phyloP scores from a whole-genome alignment of 495 filamentous ascomycete genomes.

The Articulospora tetracladia region DNA sequence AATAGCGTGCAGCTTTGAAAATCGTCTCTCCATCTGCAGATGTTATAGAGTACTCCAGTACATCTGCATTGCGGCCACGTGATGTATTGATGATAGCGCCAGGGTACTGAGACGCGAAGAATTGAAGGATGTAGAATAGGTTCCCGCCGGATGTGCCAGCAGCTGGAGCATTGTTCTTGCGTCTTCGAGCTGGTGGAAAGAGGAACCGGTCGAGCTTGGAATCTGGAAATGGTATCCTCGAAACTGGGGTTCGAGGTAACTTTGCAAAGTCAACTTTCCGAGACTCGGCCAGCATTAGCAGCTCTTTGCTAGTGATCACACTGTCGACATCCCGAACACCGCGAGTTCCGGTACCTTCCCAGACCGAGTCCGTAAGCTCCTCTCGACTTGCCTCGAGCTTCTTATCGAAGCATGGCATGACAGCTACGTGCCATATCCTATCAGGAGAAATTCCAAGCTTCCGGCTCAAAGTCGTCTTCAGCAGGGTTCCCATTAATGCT shows the following conservation, averaged over 20 bases:
- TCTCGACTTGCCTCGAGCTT: constrained; percentile 93
- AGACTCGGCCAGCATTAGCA: constrained; percentile 80
- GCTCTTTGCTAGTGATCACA: constrained; percentile 91
- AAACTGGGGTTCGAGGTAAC: constrained; percentile 55
- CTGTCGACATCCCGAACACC: constrained; percentile 89
- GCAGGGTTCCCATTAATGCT: constrained; percentile 80
- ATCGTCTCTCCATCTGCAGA: constrained; percentile 50
- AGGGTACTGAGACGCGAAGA: constrained; percentile 64
- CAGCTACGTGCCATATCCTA: constrained; percentile 85
- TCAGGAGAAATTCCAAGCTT: constrained; percentile 66
- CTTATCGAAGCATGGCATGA: constrained; percentile 99
- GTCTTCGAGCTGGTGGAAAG: constrained; percentile 43
- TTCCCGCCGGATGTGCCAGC: constrained; percentile 87
- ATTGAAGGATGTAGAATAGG: constrained; percentile 71
- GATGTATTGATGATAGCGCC: constrained; percentile 62
- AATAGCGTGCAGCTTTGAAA: constrained; percentile 84
- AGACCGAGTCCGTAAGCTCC: constrained; percentile 80
- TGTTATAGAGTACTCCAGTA: constrained; percentile 73
- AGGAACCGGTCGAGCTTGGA: constrained; percentile 63
- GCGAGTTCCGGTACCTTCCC: constrained; percentile 44
- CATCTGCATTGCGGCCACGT: constrained; percentile 84
- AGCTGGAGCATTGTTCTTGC: constrained; percentile 24
- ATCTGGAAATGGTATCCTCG: constrained; percentile 60
- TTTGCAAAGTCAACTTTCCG: constrained; percentile 68
- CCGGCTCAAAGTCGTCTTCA: constrained; percentile 79